Evolutionary conservation across 192 early-diverging fungal genomes (phyloP).

Genomic region (Coemansia sp.): DNA sequence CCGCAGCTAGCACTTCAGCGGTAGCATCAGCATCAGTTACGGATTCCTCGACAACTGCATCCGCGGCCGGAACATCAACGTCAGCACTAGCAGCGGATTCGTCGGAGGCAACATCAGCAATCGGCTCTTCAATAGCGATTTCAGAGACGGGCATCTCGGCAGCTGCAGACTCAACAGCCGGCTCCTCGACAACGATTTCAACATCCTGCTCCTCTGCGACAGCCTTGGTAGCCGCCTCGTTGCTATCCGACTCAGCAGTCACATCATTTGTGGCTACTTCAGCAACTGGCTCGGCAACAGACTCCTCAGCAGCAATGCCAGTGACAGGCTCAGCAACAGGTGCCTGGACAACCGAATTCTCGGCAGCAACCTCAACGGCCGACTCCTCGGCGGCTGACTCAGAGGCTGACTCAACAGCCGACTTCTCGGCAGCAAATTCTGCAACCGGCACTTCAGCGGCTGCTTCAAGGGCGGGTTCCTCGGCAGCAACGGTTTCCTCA

Average conservation of each 20-base stretch:
- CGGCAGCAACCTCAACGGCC: background rate
- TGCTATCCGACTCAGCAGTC: background rate
- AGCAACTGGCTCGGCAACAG: background rate
- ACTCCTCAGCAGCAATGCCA: background rate
- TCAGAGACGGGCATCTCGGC: too few species aligned
- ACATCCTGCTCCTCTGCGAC: slow-evolving; percentile 3
- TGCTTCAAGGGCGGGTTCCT: slow-evolving; percentile 1
- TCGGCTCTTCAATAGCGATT: slow-evolving; percentile 1
- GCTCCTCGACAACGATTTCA: background rate
- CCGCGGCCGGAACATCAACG: background rate
- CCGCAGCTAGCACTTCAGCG: background rate
- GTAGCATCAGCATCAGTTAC: background rate
- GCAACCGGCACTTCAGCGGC: background rate
- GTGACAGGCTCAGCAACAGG: background rate
- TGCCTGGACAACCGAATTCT: background rate
- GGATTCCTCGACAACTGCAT: background rate
- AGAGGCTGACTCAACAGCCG: background rate
- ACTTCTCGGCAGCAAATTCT: background rate
- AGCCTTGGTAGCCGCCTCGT: background rate
- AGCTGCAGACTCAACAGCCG: background rate
- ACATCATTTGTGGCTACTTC: background rate
- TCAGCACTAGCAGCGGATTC: background rate
- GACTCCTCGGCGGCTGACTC: background rate
- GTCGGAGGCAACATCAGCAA: slow-evolving; percentile 2
- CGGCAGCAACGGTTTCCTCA: background rate